These are phyloP conservation scores for Sungouiella blattae DNA, from an alignment of 805 yeast genomes.

Conservation along the genomic window DNA sequence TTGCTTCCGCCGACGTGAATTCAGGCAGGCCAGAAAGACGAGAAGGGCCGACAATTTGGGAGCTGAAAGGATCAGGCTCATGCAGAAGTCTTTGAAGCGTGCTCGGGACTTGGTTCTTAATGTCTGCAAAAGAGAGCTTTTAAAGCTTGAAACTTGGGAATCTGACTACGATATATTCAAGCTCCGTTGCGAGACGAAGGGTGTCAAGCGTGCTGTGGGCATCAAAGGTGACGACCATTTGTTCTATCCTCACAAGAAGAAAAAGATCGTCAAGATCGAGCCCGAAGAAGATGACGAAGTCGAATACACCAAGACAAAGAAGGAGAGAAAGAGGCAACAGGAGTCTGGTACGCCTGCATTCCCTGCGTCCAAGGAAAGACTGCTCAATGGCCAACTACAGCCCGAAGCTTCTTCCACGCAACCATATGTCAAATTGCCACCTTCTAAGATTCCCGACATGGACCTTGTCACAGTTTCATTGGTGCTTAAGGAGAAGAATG, in stretches of 20 bases:
- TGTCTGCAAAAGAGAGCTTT: slow-evolving; percentile 72
- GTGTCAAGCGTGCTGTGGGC: slow-evolving; percentile 68
- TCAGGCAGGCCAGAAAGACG: slow-evolving; percentile 93
- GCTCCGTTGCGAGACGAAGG: slow-evolving; percentile 67
- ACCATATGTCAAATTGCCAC: slow-evolving; percentile 83
- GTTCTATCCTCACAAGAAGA: slow-evolving; percentile 72
- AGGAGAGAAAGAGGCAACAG: slow-evolving; percentile 14
- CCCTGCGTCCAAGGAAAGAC: slow-evolving; percentile 13
- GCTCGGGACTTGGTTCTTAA: slow-evolving; percentile 67
- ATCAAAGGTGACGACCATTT: slow-evolving; percentile 84
- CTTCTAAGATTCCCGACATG: slow-evolving; percentile 90
- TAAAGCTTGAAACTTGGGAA: slow-evolving; percentile 57
- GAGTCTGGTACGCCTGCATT: slow-evolving; percentile 14
- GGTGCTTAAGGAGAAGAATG: slow-evolving; percentile 69
- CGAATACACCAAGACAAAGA: slow-evolving; percentile 8
- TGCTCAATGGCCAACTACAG: slow-evolving; percentile 10
- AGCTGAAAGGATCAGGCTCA: slow-evolving; percentile 71
- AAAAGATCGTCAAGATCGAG: slow-evolving; percentile 38
- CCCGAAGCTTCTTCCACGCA: slow-evolving; percentile 43
- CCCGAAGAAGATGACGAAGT: slow-evolving; percentile 34
- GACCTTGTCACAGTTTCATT: slow-evolving; percentile 80
- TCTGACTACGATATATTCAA: slow-evolving; percentile 68
- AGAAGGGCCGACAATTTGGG: slow-evolving; percentile 91
- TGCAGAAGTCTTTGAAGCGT: slow-evolving; percentile 72
- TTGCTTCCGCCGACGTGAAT: slow-evolving; percentile 92